Percentiles rank a stretch among this genome's conserved stretches.
Conservation (phyloP, 768 basidiomycete species). For the Dendrothele bispora region DNA sequence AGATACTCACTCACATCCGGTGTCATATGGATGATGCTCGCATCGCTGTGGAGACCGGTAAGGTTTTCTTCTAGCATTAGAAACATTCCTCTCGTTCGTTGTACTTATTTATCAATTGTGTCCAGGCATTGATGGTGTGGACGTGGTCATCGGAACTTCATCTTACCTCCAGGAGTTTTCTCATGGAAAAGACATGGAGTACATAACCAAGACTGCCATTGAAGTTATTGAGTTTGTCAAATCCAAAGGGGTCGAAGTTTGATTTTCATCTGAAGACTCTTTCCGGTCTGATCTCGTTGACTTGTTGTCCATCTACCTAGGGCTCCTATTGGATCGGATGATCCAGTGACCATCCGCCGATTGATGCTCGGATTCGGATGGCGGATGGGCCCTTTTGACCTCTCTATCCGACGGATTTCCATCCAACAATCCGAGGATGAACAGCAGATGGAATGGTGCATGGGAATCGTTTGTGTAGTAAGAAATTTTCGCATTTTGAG, state of each 20-base stretch:
- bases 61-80: slow-evolving; percentile 18
- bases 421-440: too few relatives aligned
- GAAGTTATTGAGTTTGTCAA: slow-evolving; percentile 99
- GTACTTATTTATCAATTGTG: too few relatives aligned
- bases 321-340: too few relatives aligned
- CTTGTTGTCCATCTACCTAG: too few relatives aligned
- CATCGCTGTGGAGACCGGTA: slow-evolving; percentile 96
- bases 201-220: slow-evolving; percentile 98
- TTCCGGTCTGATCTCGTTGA: slow-evolving; percentile 99
- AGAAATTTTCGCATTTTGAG: too few relatives aligned
- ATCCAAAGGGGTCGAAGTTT: slow-evolving; percentile 98
- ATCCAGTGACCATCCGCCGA: too few relatives aligned
- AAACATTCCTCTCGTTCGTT: not conserved
- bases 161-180: slow-evolving; percentile 99
- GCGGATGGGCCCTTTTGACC: too few relatives aligned
- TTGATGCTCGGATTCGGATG: too few relatives aligned
- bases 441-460: too few relatives aligned
- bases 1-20: slow-evolving; percentile 97
- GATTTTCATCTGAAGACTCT: slow-evolving; percentile 98
- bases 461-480: too few relatives aligned
- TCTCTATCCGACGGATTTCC: too few relatives aligned
- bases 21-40: slow-evolving; percentile 99
- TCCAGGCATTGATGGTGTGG: slow-evolving; percentile 94
- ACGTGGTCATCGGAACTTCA: slow-evolving; percentile 98
- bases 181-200: slow-evolving; percentile 99